phyloP scores from a whole-genome alignment of 75 land plant genomes.

The Pinus tabuliformis region DNA sequence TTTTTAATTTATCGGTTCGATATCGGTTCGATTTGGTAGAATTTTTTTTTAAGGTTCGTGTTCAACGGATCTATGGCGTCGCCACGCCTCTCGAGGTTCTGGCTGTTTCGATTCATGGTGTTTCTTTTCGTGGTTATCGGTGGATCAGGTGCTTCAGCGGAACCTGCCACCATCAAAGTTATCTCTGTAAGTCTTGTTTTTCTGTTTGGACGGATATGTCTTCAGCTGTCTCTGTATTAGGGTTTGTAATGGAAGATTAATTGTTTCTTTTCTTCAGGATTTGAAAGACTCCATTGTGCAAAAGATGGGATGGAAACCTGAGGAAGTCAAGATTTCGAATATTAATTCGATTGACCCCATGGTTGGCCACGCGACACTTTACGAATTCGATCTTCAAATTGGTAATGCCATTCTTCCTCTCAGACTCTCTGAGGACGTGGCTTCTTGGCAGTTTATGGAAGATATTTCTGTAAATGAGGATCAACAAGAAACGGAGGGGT shows the following conservation, averaged over 20 bases:
- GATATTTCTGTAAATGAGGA: constrained; percentile 25
- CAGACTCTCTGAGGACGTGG: constrained; percentile 80
- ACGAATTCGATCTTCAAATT: constrained; percentile 86
- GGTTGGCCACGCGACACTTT: constrained; percentile 80
- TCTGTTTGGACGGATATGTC: background rate
- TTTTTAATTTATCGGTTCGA: no score
- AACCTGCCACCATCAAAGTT: constrained; percentile 36
- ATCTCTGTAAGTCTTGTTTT: constrained; percentile 40
- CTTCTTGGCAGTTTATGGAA: constrained; percentile 72
- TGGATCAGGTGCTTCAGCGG: constrained; percentile 15
- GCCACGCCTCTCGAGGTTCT: background rate
- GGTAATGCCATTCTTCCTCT: constrained; percentile 69
- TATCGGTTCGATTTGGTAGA: no score
- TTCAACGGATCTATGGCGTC: background rate
- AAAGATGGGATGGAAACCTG: constrained; percentile 57
- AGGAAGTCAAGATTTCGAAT: constrained; percentile 59
- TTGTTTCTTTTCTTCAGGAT: constrained; percentile 43
- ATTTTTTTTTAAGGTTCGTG: no score
- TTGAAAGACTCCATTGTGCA: constrained; percentile 67
- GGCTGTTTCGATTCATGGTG: background rate
- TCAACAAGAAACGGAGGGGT: background rate
- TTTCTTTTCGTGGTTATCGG: background rate
- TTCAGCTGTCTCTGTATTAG: background rate
- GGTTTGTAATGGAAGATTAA: background rate
- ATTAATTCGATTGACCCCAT: constrained; percentile 66